These are phyloP conservation scores for Fraxinus excelsior DNA, from an alignment of 257 asterid genomes.

Conservation along the genomic window DNA sequence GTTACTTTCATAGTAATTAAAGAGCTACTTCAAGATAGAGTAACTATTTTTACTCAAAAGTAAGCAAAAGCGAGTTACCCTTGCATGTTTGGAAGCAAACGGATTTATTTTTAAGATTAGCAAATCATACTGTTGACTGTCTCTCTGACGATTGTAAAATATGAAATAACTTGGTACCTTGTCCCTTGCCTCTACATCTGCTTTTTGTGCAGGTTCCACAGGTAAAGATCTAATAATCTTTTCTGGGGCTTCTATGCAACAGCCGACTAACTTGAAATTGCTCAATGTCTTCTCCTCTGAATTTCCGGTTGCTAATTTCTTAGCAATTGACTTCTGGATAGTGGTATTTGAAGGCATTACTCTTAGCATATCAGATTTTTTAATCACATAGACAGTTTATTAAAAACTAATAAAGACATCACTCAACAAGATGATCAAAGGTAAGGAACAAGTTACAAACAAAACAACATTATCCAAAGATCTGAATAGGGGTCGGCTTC, in stretches of 20 bases:
- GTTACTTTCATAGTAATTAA: neutral
- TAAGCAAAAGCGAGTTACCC: neutral
- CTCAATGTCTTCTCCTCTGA: constrained; percentile 10
- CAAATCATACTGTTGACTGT: neutral
- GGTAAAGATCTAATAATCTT: neutral
- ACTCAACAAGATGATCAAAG: neutral
- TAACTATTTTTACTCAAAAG: neutral
- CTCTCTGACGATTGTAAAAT: neutral
- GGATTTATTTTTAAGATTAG: neutral
- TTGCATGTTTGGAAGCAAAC: neutral
- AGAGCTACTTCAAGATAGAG: neutral
- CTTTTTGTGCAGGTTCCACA: neutral
- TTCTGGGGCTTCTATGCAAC: neutral
- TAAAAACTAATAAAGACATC: neutral
- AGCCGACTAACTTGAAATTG: neutral
- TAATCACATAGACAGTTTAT: neutral
- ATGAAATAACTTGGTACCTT: constrained; percentile 2
- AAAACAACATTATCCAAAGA: neutral
- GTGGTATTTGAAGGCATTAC: neutral
- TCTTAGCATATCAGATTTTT: neutral
- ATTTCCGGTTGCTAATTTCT: neutral
- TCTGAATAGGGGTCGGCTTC: neutral
- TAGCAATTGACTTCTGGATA: constrained; percentile 4
- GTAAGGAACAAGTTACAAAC: neutral
- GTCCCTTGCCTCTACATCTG: neutral